These are phyloP conservation scores for Senna siamea DNA, from an alignment of 306 rosid species.

Conservation along the genomic window DNA sequence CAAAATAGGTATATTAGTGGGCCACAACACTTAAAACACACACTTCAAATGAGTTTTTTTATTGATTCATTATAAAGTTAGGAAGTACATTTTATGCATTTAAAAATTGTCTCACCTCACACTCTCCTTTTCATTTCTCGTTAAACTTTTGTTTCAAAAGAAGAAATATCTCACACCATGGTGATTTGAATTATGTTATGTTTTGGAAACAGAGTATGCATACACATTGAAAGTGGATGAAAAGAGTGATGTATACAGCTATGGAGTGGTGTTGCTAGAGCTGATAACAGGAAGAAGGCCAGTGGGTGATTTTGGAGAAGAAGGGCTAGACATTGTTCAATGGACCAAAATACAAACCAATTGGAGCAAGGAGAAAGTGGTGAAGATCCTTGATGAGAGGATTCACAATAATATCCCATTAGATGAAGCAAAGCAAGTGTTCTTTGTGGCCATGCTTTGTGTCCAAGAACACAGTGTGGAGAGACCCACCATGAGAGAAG, in stretches of 20 bases:
- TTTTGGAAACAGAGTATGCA: constrained; percentile 73
- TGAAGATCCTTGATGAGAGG: constrained; percentile 66
- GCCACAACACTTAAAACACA: too few relatives aligned
- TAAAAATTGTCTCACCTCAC: too few relatives aligned
- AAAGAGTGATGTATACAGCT: constrained; percentile 90
- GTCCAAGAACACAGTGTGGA: constrained; percentile 87
- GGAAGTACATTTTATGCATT: too few relatives aligned
- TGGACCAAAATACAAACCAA: constrained; percentile 77
- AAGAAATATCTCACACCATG: not conserved
- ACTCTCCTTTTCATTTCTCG: too few relatives aligned
- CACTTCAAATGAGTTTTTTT: too few relatives aligned
- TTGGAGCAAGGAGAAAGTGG: constrained; percentile 63
- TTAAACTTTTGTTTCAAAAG: too few relatives aligned
- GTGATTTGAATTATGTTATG: constrained; percentile 15
- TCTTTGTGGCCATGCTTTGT: constrained; percentile 83
- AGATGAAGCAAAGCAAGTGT: constrained; percentile 77
- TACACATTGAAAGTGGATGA: constrained; percentile 86
- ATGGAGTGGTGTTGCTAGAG: constrained; percentile 81
- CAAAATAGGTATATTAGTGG: too few relatives aligned
- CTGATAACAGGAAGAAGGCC: constrained; percentile 77
- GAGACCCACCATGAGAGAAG: constrained; percentile 94
- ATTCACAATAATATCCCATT: constrained; percentile 50
- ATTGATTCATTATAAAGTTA: too few relatives aligned
- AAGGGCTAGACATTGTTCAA: constrained; percentile 86
- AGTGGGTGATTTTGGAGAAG: constrained; percentile 85